Conservation (phyloP, 192 early-diverging fungal genomes). For the Backusella mclennaniae region DNA sequence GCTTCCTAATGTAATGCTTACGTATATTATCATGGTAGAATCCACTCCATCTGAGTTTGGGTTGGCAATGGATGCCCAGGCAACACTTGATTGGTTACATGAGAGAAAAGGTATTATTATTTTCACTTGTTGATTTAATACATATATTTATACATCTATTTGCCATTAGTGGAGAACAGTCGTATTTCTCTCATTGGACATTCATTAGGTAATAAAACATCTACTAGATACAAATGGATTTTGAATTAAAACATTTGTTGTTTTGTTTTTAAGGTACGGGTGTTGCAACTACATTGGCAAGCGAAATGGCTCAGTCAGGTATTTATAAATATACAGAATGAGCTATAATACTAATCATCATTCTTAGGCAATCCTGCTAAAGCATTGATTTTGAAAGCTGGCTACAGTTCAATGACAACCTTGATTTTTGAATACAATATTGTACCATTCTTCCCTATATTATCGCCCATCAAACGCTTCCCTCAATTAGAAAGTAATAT, state of each 20-base stretch:
- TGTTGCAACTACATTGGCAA: conserved; percentile 29
- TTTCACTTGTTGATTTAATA: neutral
- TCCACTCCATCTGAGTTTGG: conserved; percentile 36
- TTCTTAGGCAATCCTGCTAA: conserved; percentile 22
- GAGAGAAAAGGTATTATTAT: conserved; percentile 19
- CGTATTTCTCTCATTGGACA: conserved; percentile 34
- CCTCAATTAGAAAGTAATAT: conserved; percentile 27
- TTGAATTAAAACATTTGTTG: neutral
- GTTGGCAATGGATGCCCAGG: conserved; percentile 24
- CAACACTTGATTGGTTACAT: conserved; percentile 26
- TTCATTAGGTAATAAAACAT: conserved; percentile 28
- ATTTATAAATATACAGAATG: neutral
- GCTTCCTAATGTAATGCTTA: neutral
- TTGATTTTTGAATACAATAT: conserved; percentile 37
- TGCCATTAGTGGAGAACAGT: conserved; percentile 16
- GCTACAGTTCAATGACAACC: conserved; percentile 35
- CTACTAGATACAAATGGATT: neutral
- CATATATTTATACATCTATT: neutral
- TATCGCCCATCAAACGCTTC: conserved; percentile 24
- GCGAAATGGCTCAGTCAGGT: conserved; percentile 28
- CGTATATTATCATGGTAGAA: neutral
- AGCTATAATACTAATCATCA: neutral
- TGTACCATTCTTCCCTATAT: conserved; percentile 24
- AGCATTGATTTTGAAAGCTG: conserved; percentile 34
- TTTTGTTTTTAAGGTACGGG: conserved; percentile 26